Base-by-base conservation (phyloP, 2,329 filamentous ascomycete genomes). In the Tolypocladium capitatum region DNA sequence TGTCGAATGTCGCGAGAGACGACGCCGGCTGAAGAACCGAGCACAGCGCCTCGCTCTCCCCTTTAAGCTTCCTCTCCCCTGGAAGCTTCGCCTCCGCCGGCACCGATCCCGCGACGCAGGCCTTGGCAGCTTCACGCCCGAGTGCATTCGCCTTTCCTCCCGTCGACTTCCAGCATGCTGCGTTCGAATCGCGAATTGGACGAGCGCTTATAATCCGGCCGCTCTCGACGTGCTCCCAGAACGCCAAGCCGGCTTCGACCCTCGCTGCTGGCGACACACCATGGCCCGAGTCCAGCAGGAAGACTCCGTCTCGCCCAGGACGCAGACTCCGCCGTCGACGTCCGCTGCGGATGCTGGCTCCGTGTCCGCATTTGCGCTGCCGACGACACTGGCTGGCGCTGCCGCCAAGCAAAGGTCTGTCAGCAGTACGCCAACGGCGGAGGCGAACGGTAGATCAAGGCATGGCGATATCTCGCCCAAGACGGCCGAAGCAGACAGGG, bases 271-370 rank as follows among this genome's bases (percentile, higher is more conserved):
- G 20, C 33, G 7, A 35, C 13, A n/a, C 4, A 30, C 16, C 44
- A 55, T 55, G 53, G 44, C 40, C 28, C 16, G 41, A 20, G 44
- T 48, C 21, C 42, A n/a, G 14, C 46, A 31, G 34, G 53, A 53
- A 24, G 51, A 49, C 20, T 52, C 55, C 6, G 52, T 53, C 38
- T 54, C 56, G 45, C 51, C 55, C 34, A 43, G 49, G 47, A 51
- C 43, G 27, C 51, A 46, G 14, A 50, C 50, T 27, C 53, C 53
- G 18, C 45, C 44, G 18, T 34, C 50, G 13, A 18, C 51, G 36
- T 49, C 51, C 18, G 46, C 51, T 9, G 46, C 48, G 2, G 47
- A 48, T 31, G 34, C 46, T 28, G 48, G 47, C 14, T 46, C 47
- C 30, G 47, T 49, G 33, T 46, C 50, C 24, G 48, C 20, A 30